Conservation (phyloP, 805 yeast species). For the Kodamaea sagamina region DNA sequence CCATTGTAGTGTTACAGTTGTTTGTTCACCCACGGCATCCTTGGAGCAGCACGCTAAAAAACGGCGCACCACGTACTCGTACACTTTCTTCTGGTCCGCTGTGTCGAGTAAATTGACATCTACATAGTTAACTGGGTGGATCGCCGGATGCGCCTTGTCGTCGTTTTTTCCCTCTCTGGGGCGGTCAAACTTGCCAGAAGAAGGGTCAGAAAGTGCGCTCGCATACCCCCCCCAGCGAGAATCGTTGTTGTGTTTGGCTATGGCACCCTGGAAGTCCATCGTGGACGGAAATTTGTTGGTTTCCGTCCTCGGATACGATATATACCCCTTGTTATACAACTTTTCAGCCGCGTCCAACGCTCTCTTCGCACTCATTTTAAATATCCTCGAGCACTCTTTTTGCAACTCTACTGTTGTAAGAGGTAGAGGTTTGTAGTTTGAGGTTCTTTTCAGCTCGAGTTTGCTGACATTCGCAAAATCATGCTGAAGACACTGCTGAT, state of each 20-base stretch:
- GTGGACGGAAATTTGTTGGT: constrained; percentile 80
- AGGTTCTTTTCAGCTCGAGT: constrained; percentile 61
- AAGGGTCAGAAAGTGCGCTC: constrained; percentile 24
- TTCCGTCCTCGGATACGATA: constrained; percentile 97
- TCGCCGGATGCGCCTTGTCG: constrained; percentile 98
- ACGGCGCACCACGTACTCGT: constrained; percentile 82
- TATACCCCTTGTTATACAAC: constrained; percentile 79
- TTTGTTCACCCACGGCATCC: constrained; percentile 79
- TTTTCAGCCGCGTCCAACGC: constrained; percentile 79
- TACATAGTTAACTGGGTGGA: constrained; percentile 74
- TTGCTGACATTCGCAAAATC: constrained; percentile 53
- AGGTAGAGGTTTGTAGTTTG: constrained; percentile 84
- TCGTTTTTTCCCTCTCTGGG: constrained; percentile 85
- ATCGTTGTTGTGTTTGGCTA: constrained; percentile 60
- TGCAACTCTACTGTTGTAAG: constrained; percentile 93
- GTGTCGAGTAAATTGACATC: constrained; percentile 29
- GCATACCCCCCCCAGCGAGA: constrained; percentile 77
- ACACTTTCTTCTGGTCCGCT: constrained; percentile 65
- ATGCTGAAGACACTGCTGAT: constrained; percentile 61
- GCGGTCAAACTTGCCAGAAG: constrained; percentile 29
- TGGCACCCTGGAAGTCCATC: constrained; percentile 67
- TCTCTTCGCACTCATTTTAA: constrained; percentile 77
- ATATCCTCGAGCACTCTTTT: constrained; percentile 73
- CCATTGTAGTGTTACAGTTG: constrained; percentile 70
- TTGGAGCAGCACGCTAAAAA: constrained; percentile 90